Conservation (phyloP, 768 basidiomycete genomes). For the Lepiota brunneoincarnata region DNA sequence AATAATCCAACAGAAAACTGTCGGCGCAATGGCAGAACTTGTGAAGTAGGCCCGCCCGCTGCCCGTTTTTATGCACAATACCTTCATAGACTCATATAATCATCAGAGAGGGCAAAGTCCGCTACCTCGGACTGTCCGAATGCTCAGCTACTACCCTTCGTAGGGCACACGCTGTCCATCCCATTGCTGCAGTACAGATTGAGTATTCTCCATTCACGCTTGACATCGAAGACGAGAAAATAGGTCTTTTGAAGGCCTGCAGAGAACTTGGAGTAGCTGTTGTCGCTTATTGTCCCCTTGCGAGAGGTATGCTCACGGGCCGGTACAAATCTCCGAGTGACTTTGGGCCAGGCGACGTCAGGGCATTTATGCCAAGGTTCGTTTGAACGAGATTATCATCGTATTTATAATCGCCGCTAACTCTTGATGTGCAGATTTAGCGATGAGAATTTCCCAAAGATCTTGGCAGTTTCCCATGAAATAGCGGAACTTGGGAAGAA, state of each 20-base stretch:
- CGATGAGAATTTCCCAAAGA: conserved; percentile 44
- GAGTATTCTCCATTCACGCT: conserved; percentile 51
- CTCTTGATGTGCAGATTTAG: background rate
- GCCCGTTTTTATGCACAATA: too few relatives aligned
- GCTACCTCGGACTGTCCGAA: conserved; percentile 53
- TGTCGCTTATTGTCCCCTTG: conserved; percentile 52
- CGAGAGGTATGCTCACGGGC: conserved; percentile 49
- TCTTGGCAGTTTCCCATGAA: conserved; percentile 36
- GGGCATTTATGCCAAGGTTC: conserved; percentile 33
- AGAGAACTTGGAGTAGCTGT: conserved; percentile 48
- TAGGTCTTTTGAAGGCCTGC: conserved; percentile 38
- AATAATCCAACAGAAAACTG: conserved; percentile 30
- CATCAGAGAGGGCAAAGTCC: conserved; percentile 38
- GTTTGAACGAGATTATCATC: conserved; percentile 14
- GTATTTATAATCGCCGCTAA: too few relatives aligned
- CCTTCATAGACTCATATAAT: background rate
- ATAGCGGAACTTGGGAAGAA: conserved; percentile 34
- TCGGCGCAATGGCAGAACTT: conserved; percentile 48
- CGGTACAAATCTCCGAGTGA: conserved; percentile 32
- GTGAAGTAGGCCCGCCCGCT: conserved; percentile 36
- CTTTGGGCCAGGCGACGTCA: conserved; percentile 39
- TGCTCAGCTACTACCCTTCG: conserved; percentile 42
- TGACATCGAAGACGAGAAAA: conserved; percentile 42
- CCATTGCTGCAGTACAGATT: conserved; percentile 47
- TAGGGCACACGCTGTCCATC: conserved; percentile 48